Evolutionary conservation across 2,329 filamentous ascomycete species (phyloP).

Genomic region (Trichothecium roseum): DNA sequence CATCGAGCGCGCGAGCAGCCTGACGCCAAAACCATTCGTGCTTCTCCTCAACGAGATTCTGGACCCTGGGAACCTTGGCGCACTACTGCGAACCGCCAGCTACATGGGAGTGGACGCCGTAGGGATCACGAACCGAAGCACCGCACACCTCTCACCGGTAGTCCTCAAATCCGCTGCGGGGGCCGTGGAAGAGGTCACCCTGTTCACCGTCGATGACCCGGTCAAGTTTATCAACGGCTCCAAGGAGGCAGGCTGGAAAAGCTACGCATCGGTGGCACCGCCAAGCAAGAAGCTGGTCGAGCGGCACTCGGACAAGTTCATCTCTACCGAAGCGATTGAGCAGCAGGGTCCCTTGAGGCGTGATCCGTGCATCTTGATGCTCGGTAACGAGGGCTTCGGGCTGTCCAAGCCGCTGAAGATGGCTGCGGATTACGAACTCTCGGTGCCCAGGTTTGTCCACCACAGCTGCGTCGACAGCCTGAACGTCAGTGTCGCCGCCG

Average conservation of each 20-base stretch:
- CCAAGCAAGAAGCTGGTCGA: conserved; percentile 21
- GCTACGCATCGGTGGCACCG: conserved; percentile 63
- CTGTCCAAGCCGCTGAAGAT: conserved; percentile 53
- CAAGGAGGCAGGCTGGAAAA: conserved; percentile 63
- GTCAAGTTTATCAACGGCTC: conserved; percentile 60
- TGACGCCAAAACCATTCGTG: conserved; percentile 52
- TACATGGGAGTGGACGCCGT: conserved; percentile 87
- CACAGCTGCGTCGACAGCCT: conserved; percentile 68
- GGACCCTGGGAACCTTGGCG: conserved; percentile 85
- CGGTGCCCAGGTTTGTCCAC: conserved; percentile 49
- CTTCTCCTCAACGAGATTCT: conserved; percentile 66
- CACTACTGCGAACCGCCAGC: conserved; percentile 76
- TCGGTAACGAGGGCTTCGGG: conserved; percentile 75
- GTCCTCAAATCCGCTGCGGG: conserved; percentile 83
- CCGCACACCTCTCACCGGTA: conserved; percentile 64
- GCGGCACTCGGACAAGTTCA: conserved; percentile 28
- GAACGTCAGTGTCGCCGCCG: conserved; percentile 86
- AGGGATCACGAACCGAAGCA: conserved; percentile 62
- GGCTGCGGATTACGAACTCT: conserved; percentile 53
- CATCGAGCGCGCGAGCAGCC: conserved; percentile 16
- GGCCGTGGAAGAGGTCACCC: conserved; percentile 67
- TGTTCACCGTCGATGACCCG: conserved; percentile 61
- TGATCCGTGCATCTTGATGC: conserved; percentile 65
- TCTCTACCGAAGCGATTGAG: conserved; percentile 40
- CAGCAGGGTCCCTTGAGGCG: conserved; percentile 39